Evolutionary conservation across 192 early-diverging fungal species (phyloP), one percentile per base, ranked within the genome.

Genomic region (Phycomyces nitens): DNA sequence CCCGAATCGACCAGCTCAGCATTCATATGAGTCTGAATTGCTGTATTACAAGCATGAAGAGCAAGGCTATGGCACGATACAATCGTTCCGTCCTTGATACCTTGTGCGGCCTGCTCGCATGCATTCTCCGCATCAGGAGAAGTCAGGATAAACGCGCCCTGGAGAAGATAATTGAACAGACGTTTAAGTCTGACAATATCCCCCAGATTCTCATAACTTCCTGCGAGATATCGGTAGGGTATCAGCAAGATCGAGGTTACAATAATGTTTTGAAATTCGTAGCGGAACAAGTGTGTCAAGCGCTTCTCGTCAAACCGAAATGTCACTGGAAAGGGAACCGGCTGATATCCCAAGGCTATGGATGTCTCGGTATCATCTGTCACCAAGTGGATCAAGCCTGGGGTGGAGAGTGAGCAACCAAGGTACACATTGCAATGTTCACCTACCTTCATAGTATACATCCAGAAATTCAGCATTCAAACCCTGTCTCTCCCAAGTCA

Each of bases 231-330:
- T 0, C 74, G 70, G 52, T 75, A 79, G 1, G 75, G 68, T 18
- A 79, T 69, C 53, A 79, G 26, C 1, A 79, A 59, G 14, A 64
- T 71, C 23, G 73, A 72, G 3, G 68, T 53, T 29, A 79, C 67
- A 0, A 74, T 75, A 2, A 79, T 26, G 24, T 73, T 74, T 50
- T 79, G 77, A 61, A 75, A 75, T 55, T 79, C 77, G 34, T 75
- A 70, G 41, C 75, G 69, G 54, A 79, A 79, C 15, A 60, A 52
- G 21, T 69, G 70, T 3, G 70, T 40, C 21, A 79, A 26, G 4
- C 77, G 68, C 27, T 74, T 69, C 29, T 73, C 62, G 29, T 79
- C 77, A 44, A 79, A 56, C 54, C 73, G 68, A 44, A 79, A 62
- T 1, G 73, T 75, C 27, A 59, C 49, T 5, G 56, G 64, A 58